Conservation (phyloP, 75 land plant species). For the Cryptomeria japonica region DNA sequence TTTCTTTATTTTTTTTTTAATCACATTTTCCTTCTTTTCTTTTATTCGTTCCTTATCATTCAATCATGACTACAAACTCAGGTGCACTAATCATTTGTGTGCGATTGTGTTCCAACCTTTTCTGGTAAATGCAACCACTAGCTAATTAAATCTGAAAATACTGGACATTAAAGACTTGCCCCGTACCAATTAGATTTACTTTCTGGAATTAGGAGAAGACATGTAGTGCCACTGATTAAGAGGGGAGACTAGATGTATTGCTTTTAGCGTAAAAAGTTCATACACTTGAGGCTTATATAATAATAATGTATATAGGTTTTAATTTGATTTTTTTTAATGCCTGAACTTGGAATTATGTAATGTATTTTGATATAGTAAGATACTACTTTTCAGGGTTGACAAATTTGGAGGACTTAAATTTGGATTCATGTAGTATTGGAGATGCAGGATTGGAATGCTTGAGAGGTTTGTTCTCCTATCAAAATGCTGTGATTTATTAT, state of each 20-base stretch:
- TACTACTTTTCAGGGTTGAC: slow-evolving; percentile 12
- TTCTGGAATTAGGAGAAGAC: background rate
- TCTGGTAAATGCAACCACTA: background rate
- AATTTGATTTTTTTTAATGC: background rate
- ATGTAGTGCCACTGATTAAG: background rate
- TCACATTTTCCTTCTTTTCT: background rate
- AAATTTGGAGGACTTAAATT: slow-evolving; percentile 18
- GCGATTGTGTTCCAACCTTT: too few species aligned
- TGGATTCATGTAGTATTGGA: slow-evolving; percentile 87
- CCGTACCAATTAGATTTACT: background rate
- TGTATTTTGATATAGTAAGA: background rate
- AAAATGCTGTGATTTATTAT: background rate
- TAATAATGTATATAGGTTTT: too few species aligned
- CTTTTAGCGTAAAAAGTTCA: background rate
- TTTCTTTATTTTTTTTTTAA: background rate
- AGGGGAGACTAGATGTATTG: background rate
- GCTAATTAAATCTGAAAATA: background rate
- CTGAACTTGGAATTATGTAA: background rate
- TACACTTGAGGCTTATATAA: background rate
- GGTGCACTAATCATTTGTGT: background rate
- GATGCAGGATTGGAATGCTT: slow-evolving; percentile 75
- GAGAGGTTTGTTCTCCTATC: slow-evolving; percentile 32
- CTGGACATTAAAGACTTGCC: background rate
- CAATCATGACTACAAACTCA: background rate
- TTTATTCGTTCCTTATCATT: background rate